These are phyloP conservation scores for Lachnellula hyalina DNA, from an alignment of 2,329 filamentous ascomycete genomes.

Conservation along the genomic window DNA sequence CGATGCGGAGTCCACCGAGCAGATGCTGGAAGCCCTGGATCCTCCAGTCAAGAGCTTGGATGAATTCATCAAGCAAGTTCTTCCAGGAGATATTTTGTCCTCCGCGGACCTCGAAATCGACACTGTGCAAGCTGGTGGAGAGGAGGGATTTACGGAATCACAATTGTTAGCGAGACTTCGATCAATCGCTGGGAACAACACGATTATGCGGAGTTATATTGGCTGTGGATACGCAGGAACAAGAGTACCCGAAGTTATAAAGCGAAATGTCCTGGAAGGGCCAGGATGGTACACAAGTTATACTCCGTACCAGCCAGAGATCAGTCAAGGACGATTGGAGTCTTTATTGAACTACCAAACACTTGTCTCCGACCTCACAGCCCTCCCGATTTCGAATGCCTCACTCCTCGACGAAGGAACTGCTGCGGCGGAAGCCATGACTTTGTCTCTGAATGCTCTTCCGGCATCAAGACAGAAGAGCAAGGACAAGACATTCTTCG, in stretches of 20 bases:
- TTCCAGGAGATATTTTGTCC: slow-evolving; percentile 74
- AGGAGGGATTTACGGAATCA: slow-evolving; percentile 46
- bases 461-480: slow-evolving; percentile 67
- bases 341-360: slow-evolving; percentile 95
- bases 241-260: slow-evolving; percentile 83
- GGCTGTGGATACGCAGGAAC: slow-evolving; percentile 86
- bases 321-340: slow-evolving; percentile 90
- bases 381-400: slow-evolving; percentile 81
- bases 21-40: slow-evolving; percentile 77
- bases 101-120: slow-evolving; percentile 55
- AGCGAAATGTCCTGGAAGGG: slow-evolving; percentile 86
- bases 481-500: slow-evolving; percentile 73
- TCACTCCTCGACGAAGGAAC: slow-evolving; percentile 88
- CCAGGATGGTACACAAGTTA: slow-evolving; percentile 98
- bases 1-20: slow-evolving; percentile 58
- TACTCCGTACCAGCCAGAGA: slow-evolving; percentile 94
- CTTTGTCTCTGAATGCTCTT: slow-evolving; percentile 75
- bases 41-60: slow-evolving; percentile 70
- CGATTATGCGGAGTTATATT: slow-evolving; percentile 64
- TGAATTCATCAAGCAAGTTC: slow-evolving; percentile 77
- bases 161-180: slow-evolving; percentile 49
- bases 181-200: slow-evolving; percentile 54
- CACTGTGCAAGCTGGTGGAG: slow-evolving; percentile 32
- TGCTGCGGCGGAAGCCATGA: slow-evolving; percentile 93
- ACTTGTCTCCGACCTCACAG: slow-evolving; percentile 82